Base-by-base conservation (phyloP, 257 asterid genomes). In the Dorcoceras hygrometricum region DNA sequence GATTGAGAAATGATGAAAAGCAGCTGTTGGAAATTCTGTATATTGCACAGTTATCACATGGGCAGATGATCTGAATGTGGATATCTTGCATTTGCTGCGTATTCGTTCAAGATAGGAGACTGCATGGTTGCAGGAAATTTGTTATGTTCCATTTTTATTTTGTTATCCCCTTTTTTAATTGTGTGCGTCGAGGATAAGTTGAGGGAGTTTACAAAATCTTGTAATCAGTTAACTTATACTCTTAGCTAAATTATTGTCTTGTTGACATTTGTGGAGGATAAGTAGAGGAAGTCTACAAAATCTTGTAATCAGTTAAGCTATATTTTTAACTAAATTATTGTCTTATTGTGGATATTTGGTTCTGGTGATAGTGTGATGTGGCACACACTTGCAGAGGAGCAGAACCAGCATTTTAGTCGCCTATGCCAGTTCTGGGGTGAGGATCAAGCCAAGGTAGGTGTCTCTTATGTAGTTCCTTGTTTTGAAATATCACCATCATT, bases 311-410 rank as follows among this genome's bases (percentile, higher is more conserved):
- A 51, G 54, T 59, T 50, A 34, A 51, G 20, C 68, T n/a, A 46
- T 63, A 53, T 28, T 5, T 68, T 62, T 29, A 54, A 48, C 66
- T 69, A 75, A 70, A 67, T 75, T 61, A 50, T 61, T 68, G 36
- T 62, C 78, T 39, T 39, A 9, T 25, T 32, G 23, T 23, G 66
- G 6, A 61, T 19, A 19, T 62, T 62, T 62, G 27, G 2, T 10
- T 26, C 12, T 26, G 23, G 27, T 34, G 54, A 22, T 62, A 73
- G 80, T 65, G 80, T 77, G 81, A 82, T 82, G 88, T 82, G 88
- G 88, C 69, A 82, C 81, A 73, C 83, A 63, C 83, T 79, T 65
- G 88, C 85, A 14, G 85, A 82, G 73, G 88, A 80, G 81, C 88
- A 79, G 73, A 75, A 71, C 77, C 81, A 65, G 69, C 85, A 82